phyloP scores from a whole-genome alignment of 257 asterid genomes.

The Salvia hispanica region DNA sequence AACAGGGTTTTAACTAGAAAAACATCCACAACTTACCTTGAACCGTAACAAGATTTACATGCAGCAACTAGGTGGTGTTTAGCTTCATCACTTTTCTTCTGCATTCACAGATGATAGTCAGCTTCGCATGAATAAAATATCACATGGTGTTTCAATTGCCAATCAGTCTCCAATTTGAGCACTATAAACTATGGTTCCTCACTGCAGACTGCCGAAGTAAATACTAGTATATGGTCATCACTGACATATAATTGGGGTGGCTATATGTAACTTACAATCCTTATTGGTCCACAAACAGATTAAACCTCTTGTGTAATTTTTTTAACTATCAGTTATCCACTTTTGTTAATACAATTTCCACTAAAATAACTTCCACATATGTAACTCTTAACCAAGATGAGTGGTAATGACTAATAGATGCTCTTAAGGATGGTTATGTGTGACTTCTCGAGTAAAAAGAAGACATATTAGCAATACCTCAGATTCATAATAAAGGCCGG shows the following conservation, averaged over 20 bases:
- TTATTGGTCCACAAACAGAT: no score
- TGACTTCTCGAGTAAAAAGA: background rate
- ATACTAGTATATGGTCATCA: background rate
- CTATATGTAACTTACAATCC: no score
- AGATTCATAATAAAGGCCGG: constrained; percentile 86
- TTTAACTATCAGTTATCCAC: background rate
- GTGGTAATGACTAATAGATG: background rate
- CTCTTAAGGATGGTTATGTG: background rate
- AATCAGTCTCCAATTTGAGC: background rate
- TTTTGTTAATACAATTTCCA: background rate
- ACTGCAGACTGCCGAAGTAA: background rate
- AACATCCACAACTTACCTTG: constrained; percentile 45
- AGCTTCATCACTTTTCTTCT: constrained; percentile 68
- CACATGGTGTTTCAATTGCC: background rate
- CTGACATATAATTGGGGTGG: no score
- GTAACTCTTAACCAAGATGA: constrained; percentile 5
- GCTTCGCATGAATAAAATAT: background rate
- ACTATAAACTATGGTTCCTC: background rate
- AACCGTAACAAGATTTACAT: constrained; percentile 74
- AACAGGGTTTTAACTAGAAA: constrained; percentile 2
- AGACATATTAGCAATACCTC: constrained; percentile 48
- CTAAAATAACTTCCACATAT: background rate
- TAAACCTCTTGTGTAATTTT: background rate
- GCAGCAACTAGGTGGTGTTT: constrained; percentile 67
- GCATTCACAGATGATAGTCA: constrained; percentile 33